phyloP scores from a whole-genome alignment of 2,329 filamentous ascomycete species.

The Nectriaceae sp. region DNA sequence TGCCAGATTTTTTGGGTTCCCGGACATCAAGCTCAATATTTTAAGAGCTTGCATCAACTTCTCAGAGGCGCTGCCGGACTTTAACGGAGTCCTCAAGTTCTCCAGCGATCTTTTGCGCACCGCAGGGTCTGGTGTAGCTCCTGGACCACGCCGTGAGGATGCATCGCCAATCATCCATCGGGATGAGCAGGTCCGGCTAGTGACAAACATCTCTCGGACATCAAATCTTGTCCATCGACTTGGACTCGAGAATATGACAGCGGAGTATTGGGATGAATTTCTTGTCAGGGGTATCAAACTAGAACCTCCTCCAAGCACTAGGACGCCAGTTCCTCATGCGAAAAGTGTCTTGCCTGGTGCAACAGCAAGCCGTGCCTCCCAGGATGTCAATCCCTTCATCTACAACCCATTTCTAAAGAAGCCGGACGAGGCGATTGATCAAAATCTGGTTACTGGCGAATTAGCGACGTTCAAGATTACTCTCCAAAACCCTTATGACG shows the following conservation, averaged over 20 bases:
- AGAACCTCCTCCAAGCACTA: slow-evolving; percentile 60
- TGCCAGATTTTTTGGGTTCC: slow-evolving; percentile 72
- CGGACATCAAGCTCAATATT: slow-evolving; percentile 81
- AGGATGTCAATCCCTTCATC: slow-evolving; percentile 81
- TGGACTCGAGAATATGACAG: slow-evolving; percentile 68
- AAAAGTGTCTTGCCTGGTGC: slow-evolving; percentile 55
- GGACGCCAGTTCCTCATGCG: slow-evolving; percentile 67
- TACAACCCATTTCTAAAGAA: slow-evolving; percentile 89
- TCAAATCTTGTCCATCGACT: slow-evolving; percentile 75
- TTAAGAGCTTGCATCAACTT: slow-evolving; percentile 89
- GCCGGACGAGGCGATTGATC: slow-evolving; percentile 58
- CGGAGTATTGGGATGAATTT: slow-evolving; percentile 97
- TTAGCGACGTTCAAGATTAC: slow-evolving; percentile 76
- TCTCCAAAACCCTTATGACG: slow-evolving; percentile 91
- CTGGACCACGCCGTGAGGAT: slow-evolving; percentile 68
- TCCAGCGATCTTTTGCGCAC: slow-evolving; percentile 82
- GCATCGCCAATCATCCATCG: slow-evolving; percentile 69
- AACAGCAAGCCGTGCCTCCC: slow-evolving; percentile 52
- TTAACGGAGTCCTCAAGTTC: slow-evolving; percentile 84
- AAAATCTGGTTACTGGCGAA: slow-evolving; percentile 80
- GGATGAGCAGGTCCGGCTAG: slow-evolving; percentile 85
- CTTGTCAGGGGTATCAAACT: slow-evolving; percentile 77
- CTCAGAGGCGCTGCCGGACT: slow-evolving; percentile 90
- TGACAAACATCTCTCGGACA: slow-evolving; percentile 83
- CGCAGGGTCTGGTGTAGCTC: slow-evolving; percentile 77